Conservation (phyloP, 352 stramenopile genomes). For the Phytophthora fragariaefolia region DNA sequence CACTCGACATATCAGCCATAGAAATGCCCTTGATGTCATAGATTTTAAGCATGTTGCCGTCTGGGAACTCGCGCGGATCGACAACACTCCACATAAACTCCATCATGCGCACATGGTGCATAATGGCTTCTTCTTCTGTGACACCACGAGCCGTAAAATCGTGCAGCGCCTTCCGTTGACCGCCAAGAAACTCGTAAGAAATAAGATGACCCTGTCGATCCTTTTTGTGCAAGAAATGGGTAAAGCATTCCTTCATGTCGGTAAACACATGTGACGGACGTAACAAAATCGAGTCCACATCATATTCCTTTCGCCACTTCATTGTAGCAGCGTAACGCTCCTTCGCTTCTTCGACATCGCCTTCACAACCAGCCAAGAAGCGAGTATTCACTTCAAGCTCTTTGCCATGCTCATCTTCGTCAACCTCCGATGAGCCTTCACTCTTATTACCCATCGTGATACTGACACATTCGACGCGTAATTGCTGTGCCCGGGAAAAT, state of each 20-base stretch:
- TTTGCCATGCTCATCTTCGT: conserved; percentile 39
- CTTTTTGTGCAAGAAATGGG: conserved; percentile 74
- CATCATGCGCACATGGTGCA: conserved; percentile 70
- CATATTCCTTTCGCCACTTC: conserved; percentile 72
- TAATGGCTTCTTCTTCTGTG: conserved; percentile 62
- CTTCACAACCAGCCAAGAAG: conserved; percentile 74
- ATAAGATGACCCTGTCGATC: conserved; percentile 66
- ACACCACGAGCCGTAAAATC: conserved; percentile 61
- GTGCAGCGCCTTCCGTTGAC: conserved; percentile 68
- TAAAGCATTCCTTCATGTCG: conserved; percentile 68
- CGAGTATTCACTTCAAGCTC: conserved; percentile 59
- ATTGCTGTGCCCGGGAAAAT: conserved; percentile 43
- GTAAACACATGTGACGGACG: conserved; percentile 61
- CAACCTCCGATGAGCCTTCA: conserved; percentile 31
- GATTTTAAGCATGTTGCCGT: conserved; percentile 76
- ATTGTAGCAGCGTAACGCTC: conserved; percentile 63
- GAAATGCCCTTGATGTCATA: conserved; percentile 81
- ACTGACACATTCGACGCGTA: conserved; percentile 47
- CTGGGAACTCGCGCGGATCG: conserved; percentile 61
- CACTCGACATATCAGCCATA: conserved; percentile 71
- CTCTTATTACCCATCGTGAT: conserved; percentile 60
- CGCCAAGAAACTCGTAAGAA: conserved; percentile 63
- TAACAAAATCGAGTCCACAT: conserved; percentile 74
- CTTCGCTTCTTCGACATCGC: conserved; percentile 73
- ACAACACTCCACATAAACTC: conserved; percentile 79